A percentile compares a stretch with the other conserved stretches of the same genome.
Conservation (phyloP, 345 rosid species). For the Corchorus olitorius region DNA sequence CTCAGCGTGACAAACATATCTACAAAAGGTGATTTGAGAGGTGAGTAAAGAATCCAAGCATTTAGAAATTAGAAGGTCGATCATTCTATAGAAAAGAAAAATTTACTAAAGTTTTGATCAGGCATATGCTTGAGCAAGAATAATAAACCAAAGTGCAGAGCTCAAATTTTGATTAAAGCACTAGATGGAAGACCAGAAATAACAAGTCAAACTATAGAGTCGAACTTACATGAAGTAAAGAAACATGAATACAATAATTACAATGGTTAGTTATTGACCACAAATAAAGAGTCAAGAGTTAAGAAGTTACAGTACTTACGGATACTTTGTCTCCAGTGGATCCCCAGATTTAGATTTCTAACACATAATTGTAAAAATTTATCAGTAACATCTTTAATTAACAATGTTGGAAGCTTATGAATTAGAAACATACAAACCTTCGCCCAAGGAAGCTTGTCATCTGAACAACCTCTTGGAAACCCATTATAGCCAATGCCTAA, state of each 20-base stretch:
- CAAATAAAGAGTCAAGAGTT: constrained; percentile 6
- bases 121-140: background rate
- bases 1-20: constrained; percentile 98
- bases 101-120: too few species aligned
- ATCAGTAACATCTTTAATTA: background rate
- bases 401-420: constrained; percentile 3
- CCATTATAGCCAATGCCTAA: constrained; percentile 97
- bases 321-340: constrained; percentile 90
- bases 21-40: constrained; percentile 30
- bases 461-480: constrained; percentile 98
- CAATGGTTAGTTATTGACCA: background rate
- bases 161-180: constrained; percentile 15
- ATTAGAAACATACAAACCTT: constrained; percentile 50
- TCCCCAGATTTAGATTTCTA: constrained; percentile 80
- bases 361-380: constrained; percentile 19
- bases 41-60: background rate
- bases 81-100: background rate
- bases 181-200: constrained; percentile 3
- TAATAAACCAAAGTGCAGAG: constrained; percentile 9
- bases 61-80: background rate
- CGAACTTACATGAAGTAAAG: background rate
- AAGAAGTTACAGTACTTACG: constrained; percentile 47
- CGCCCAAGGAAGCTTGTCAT: constrained; percentile 97
- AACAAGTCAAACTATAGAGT: background rate
- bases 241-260: background rate